Base-by-base conservation (phyloP, 1,284 basidiomycete species). In the Abortiporus biennis region DNA sequence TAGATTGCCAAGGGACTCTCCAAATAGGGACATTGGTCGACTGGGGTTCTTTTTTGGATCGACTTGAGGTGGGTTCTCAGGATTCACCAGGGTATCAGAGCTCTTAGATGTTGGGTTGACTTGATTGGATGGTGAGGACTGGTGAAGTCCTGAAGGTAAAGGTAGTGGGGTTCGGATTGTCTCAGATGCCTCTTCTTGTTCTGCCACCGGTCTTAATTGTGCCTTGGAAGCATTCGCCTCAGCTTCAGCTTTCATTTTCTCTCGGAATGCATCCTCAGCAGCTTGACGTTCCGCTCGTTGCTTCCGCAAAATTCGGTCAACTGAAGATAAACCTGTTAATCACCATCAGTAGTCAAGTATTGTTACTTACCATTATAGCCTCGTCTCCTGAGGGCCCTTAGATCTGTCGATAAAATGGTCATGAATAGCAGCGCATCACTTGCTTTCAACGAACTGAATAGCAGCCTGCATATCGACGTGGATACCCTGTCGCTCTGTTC, bases 381-480 rank as follows among this genome's bases (percentile, higher is more conserved):
- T 47, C 94, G 74, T 43, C 93, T 72, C 58, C 85, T 87, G 42
- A 99, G 67, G 1, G 89, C 82, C 48, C 80, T 76, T 35, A 98
- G 67, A 45, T 94, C 88, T 0, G 93, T 96, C 0, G 90, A 91
- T 9, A 99, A 73, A 36, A 99, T 90, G 0, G 92, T 95, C 80
- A 91, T 90, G 55, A 96, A 87, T 11, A 98, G 62, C 6, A 98
- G 66, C 0, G 85, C 78, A 56, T 96, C 92, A 52, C 91, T 89
- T 6, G 80, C 76, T 55, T 85, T 85, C 2, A 80, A 80, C 2
- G 76, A 73, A 38, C 83, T 76, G 47, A 95, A 85, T 16, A 95
- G 62, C 3, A 86, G 59, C 6, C 80, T 77, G 58, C 87, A 91
- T 23, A 96, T 67, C 0, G 85, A 83, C 0, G 79, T 81, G 0